A percentile compares a stretch with the other conserved stretches of the same genome.
Evolutionary conservation across 2,329 filamentous ascomycete species (phyloP).

Genomic region (Pseudogymnoascus sp.): DNA sequence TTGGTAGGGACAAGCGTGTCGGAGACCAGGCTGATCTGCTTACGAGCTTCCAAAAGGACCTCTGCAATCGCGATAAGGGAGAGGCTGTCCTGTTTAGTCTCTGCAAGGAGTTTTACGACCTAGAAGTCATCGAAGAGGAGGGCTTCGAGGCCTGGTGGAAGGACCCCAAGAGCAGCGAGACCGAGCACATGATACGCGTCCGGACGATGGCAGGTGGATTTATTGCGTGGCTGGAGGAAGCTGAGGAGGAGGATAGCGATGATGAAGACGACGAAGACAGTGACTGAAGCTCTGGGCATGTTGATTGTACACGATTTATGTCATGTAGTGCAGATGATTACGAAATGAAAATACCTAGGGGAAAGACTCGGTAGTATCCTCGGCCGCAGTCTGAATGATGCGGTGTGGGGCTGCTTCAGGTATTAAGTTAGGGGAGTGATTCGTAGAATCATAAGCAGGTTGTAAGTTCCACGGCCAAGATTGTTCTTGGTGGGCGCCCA

Average conservation of each 20-base stretch:
- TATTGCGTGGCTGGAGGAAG: slow-evolving; percentile 77
- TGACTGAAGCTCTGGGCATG: slow-evolving; percentile 23
- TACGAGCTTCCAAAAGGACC: slow-evolving; percentile 71
- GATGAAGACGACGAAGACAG: slow-evolving; percentile 53
- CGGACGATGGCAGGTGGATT: slow-evolving; percentile 68
- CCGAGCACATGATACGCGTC: slow-evolving; percentile 60
- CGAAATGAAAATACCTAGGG: neutral
- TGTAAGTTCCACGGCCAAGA: neutral
- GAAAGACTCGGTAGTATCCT: neutral
- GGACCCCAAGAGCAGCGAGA: slow-evolving; percentile 59
- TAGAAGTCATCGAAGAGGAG: slow-evolving; percentile 83
- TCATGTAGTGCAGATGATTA: neutral
- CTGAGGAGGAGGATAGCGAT: slow-evolving; percentile 63
- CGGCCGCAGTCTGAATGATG: neutral
- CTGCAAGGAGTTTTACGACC: slow-evolving; percentile 75
- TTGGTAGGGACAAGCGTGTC: slow-evolving; percentile 55
- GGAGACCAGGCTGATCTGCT: slow-evolving; percentile 80
- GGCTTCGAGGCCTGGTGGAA: slow-evolving; percentile 85
- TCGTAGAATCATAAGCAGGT: neutral
- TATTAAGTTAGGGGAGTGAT: neutral
- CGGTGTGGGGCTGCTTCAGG: neutral
- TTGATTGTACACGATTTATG: slow-evolving; percentile 7
- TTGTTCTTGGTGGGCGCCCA: neutral
- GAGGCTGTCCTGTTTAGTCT: slow-evolving; percentile 65
- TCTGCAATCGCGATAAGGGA: slow-evolving; percentile 56